Evolutionary conservation across 768 basidiomycete genomes (phyloP), one percentile per base, ranked within the genome.

Genomic region (Boletus barrowsii): DNA sequence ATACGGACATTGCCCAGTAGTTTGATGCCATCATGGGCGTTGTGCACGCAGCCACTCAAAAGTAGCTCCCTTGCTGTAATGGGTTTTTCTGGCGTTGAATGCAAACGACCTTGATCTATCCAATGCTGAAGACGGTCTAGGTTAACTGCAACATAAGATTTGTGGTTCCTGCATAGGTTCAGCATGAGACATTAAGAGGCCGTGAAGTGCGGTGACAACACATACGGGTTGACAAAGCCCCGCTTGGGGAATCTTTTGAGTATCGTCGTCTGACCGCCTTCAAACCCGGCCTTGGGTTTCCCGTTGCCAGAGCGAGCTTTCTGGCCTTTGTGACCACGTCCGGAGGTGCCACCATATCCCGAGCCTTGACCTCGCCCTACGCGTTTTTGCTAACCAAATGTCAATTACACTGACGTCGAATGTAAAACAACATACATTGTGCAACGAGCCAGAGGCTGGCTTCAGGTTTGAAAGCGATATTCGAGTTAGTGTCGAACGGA

Each of bases 241-340:
- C 84, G 81, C 76, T 99, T 99, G 6, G 97, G 97, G 66, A 95
- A 90, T 42, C 86, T 76, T 58, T 92, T 86, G 6, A 90, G 87
- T 50, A 98, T 84, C 14, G 96, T 91, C 5, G 96, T 98, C 70
- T 98, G 96, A 58, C 97, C 97, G 67, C 97, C 97, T 72, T 98
- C 97, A 59, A 98, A 99, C 7, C 91, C 87, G 26, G 83, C 78
- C 61, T 80, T 82, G 30, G 83, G 86, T 62, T 92, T 88, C 5
- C 93, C 90, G 54, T 87, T 84, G 2, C 95, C 95, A 5, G 92
- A 84, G 57, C 96, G 84, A 36, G 97, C 87, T 55, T 94, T 95
- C 72, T 96, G 93, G 62, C 97, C 97, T 63, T 99, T 99, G 71
- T 90, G 82, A 73, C 97, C 97, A 51, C 93, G 82, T 60, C 93